Base-by-base conservation (phyloP, 352 stramenopile species). In the Phytophthora nicotianae region DNA sequence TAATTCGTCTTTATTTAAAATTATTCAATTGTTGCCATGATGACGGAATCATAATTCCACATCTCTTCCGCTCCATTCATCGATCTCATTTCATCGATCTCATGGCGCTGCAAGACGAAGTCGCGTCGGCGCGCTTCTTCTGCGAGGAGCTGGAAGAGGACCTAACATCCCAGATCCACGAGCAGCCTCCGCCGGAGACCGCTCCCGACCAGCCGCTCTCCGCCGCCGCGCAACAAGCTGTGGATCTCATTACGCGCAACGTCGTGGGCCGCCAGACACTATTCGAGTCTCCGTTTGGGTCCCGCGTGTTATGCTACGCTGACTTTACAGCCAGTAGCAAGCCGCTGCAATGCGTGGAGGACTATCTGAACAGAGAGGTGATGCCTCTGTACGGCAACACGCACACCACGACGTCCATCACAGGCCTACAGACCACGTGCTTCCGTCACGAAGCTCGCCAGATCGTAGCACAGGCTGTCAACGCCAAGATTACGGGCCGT, bases 331-430 rank as follows among this genome's bases (percentile, higher is more conserved):
- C 96, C 41, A 97, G 87, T 35, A 88, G 90, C 53, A 90, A 95
- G 58, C 80, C 92, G 4, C 56, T 98, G 9, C 65, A 58, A 41
- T 96, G 77, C 45, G 84, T 99, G 10, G 96, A 99, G 72, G 58
- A 86, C 14, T 98, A 98, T 52, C 66, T 99, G 4, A 45, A 68
- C 24, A 29, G 77, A 26, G 77, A 92, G 29, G 97, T 98, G 21
- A 63, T 98, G 56, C 96, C 96, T 1, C 81, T 98, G 35, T 98
- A 99, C 71, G 97, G 94, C 24, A 99, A 99, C 66, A 99, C 97
- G 16, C 97, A 99, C 77, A 99, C 97, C 16, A 95, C 85, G 23
- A 90, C 85, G 8, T 96, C 83, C 20, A 72, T 87, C 46, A 91
- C 81, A 32, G 83, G 83, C 1, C 58, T 88, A 9, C 83, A 90